Evolutionary conservation across 2,329 filamentous ascomycete species (phyloP).

Genomic region (Thelonectria blattea): DNA sequence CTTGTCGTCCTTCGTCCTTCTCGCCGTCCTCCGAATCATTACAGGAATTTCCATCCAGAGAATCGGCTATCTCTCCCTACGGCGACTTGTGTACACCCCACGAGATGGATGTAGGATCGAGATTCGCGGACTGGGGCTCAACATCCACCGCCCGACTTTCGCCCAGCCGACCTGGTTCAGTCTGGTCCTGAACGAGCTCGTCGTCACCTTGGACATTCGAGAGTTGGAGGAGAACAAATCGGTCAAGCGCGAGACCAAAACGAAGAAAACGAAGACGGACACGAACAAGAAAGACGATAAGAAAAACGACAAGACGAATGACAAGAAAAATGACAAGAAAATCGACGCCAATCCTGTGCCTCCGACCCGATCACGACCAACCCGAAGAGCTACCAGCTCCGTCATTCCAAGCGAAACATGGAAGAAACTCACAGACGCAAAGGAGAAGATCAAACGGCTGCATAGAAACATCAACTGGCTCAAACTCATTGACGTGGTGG

Average conservation of each 20-base stretch:
- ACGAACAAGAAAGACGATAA: slow-evolving; percentile 34
- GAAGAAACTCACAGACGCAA: slow-evolving; percentile 77
- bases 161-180: slow-evolving; percentile 97
- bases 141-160: slow-evolving; percentile 92
- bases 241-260: slow-evolving; percentile 30
- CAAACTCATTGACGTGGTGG: slow-evolving; percentile 85
- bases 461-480: slow-evolving; percentile 90
- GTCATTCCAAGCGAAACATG: slow-evolving; percentile 73
- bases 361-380: slow-evolving; percentile 23
- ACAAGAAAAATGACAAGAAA: slow-evolving; percentile 26
- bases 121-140: slow-evolving; percentile 85
- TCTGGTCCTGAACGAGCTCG: slow-evolving; percentile 84
- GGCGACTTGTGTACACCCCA: slow-evolving; percentile 87
- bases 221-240: slow-evolving; percentile 62
- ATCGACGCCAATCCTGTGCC: slow-evolving; percentile 37
- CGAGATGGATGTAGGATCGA: slow-evolving; percentile 89
- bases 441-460: slow-evolving; percentile 84
- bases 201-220: slow-evolving; percentile 79
- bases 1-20: slow-evolving; percentile 88
- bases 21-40: slow-evolving; percentile 88
- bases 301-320: slow-evolving; percentile 32
- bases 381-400: slow-evolving; percentile 21
- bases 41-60: slow-evolving; percentile 96
- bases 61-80: slow-evolving; percentile 89
- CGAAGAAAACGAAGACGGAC: slow-evolving; percentile 37